phyloP scores from a whole-genome alignment of 202 grass and related monocot species.

The Musa balbisiana region DNA sequence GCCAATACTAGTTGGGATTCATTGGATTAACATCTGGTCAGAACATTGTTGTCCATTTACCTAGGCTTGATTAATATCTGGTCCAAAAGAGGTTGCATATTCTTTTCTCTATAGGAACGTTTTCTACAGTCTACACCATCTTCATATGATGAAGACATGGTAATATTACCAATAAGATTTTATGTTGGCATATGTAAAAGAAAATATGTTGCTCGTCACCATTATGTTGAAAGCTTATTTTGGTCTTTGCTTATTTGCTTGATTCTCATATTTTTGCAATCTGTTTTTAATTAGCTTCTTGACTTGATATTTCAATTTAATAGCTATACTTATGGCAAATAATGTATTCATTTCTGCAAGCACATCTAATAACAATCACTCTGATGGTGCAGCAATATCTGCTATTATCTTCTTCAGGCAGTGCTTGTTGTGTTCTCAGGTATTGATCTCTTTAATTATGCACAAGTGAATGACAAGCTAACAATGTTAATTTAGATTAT shows the following conservation, averaged over 20 bases:
- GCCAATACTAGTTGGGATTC: too few relatives aligned
- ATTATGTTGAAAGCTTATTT: not conserved
- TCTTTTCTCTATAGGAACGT: too few relatives aligned
- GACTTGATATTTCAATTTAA: not conserved
- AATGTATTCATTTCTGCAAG: not conserved
- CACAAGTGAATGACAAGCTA: conserved; percentile 1
- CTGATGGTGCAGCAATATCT: conserved; percentile 51
- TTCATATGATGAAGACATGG: too few relatives aligned
- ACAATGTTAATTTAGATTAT: too few relatives aligned
- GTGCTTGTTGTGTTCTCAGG: conserved; percentile 35
- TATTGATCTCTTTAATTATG: conserved; percentile 22
- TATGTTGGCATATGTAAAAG: too few relatives aligned
- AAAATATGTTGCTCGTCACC: too few relatives aligned
- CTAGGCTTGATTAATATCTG: too few relatives aligned
- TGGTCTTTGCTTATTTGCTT: not conserved
- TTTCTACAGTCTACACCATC: too few relatives aligned
- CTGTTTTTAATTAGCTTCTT: not conserved
- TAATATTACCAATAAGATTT: too few relatives aligned
- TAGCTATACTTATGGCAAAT: not conserved
- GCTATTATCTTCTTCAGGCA: conserved; percentile 50
- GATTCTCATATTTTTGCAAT: not conserved
- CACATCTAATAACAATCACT: not conserved
- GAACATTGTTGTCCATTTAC: too few relatives aligned
- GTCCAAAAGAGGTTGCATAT: too few relatives aligned
- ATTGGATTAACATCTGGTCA: too few relatives aligned